Percentiles rank a stretch among this genome's conserved stretches.
Evolutionary conservation across 768 basidiomycete genomes (phyloP).

Genomic region (Auriscalpium orientale): DNA sequence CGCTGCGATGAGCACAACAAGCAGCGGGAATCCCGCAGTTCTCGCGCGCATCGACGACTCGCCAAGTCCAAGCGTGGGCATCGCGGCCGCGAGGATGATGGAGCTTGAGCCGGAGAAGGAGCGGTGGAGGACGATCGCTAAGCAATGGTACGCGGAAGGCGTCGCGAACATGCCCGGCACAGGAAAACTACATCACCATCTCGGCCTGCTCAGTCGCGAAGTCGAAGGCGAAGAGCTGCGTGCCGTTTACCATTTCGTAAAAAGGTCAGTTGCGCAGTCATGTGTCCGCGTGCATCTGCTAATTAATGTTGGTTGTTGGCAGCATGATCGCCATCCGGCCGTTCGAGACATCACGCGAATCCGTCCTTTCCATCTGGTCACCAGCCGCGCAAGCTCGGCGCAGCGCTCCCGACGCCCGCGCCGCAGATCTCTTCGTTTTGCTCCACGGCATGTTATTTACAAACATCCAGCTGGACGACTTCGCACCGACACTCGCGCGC

Average conservation of each 20-base stretch:
- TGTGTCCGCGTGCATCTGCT: background rate
- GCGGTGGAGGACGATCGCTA: slow-evolving; percentile 81
- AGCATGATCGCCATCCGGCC: slow-evolving; percentile 92
- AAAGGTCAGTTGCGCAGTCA: slow-evolving; percentile 55
- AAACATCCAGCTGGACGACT: slow-evolving; percentile 89
- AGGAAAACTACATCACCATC: slow-evolving; percentile 89
- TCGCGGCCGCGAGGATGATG: slow-evolving; percentile 72
- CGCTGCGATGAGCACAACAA: slow-evolving; percentile 3
- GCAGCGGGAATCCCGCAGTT: slow-evolving; percentile 8
- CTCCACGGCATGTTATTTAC: slow-evolving; percentile 98
- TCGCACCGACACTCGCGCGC: slow-evolving; percentile 69
- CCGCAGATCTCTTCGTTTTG: slow-evolving; percentile 78
- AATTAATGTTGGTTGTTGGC: slow-evolving; percentile 6
- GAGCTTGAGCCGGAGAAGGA: slow-evolving; percentile 90
- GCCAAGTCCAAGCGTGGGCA: slow-evolving; percentile 66
- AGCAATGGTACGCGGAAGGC: slow-evolving; percentile 89
- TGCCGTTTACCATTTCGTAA: slow-evolving; percentile 88
- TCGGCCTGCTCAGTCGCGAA: slow-evolving; percentile 83
- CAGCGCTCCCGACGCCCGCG: slow-evolving; percentile 63
- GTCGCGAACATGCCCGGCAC: slow-evolving; percentile 87
- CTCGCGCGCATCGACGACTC: slow-evolving; percentile 23
- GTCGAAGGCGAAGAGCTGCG: slow-evolving; percentile 75
- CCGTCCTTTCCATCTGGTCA: slow-evolving; percentile 85
- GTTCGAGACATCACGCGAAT: slow-evolving; percentile 83
- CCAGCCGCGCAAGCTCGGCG: slow-evolving; percentile 64